These are phyloP conservation scores for Neurospora sp. DNA, from an alignment of 2,329 filamentous ascomycete species.

Conservation along the genomic window DNA sequence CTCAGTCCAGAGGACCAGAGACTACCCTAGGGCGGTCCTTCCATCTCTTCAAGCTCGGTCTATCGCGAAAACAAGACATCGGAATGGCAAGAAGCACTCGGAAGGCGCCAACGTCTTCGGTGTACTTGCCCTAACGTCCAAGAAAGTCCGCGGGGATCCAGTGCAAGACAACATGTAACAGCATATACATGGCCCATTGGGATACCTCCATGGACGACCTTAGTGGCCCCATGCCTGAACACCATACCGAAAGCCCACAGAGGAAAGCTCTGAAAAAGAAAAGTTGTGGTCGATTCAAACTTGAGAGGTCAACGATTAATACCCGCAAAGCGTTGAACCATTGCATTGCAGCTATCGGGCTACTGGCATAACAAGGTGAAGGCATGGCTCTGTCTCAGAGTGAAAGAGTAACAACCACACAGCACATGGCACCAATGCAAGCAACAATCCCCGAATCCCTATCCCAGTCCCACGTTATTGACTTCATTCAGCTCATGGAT, in stretches of 20 bases:
- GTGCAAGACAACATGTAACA: no score
- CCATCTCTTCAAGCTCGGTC: no score
- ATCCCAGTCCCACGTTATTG: neutral
- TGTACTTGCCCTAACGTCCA: no score
- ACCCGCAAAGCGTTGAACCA: neutral
- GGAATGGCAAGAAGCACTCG: no score
- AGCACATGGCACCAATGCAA: neutral
- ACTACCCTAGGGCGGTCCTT: no score
- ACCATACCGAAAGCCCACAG: neutral
- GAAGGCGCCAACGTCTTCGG: no score
- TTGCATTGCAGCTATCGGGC: neutral
- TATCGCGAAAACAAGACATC: no score
- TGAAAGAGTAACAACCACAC: rapidly evolving
- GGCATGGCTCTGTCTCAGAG: neutral
- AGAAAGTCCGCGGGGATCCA: no score
- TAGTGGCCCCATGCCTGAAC: neutral
- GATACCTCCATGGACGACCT: no score
- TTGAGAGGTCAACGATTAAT: neutral
- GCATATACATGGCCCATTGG: no score
- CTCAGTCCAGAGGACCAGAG: neutral
- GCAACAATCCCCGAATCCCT: neutral
- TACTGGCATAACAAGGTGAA: neutral
- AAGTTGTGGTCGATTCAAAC: neutral
- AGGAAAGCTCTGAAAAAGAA: no score
- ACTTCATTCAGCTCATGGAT: neutral